A percentile compares a stretch with the other conserved stretches of the same genome.
phyloP scores from a whole-genome alignment of 2,329 filamentous ascomycete species.

The Fusarium pseudograminearum region DNA sequence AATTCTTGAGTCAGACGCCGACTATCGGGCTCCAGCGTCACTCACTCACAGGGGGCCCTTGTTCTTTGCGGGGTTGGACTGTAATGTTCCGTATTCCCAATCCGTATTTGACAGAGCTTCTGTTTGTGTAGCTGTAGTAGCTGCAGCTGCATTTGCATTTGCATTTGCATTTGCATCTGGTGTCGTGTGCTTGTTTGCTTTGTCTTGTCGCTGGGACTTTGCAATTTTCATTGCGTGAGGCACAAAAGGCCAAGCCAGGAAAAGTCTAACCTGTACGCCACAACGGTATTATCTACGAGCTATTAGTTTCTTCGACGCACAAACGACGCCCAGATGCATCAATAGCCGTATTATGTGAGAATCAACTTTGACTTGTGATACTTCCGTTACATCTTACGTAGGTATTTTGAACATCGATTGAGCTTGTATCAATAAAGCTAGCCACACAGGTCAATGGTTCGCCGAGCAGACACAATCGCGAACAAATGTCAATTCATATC shows the following conservation, averaged over 20 bases:
- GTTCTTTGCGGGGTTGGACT: conserved; percentile 16
- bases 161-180: neutral
- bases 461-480: fast-evolving
- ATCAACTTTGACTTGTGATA: neutral
- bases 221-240: neutral
- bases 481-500: neutral
- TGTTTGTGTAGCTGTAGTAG: neutral
- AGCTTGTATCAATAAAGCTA: fast-evolving
- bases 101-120: neutral
- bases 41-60: conserved; percentile 10
- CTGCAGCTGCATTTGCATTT: neutral
- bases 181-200: neutral
- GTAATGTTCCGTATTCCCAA: neutral
- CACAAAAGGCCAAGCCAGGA: neutral
- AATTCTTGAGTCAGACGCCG: conserved; percentile 14
- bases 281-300: neutral
- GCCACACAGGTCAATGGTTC: fast-evolving
- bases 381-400: neutral
- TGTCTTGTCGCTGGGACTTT: neutral
- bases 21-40: conserved; percentile 7
- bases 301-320: neutral
- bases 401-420: neutral
- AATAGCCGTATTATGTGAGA: neutral
- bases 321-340: neutral
- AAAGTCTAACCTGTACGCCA: neutral